Evolutionary conservation across 1,139 yeast species (phyloP).

Genomic region (Hansenula sp.): DNA sequence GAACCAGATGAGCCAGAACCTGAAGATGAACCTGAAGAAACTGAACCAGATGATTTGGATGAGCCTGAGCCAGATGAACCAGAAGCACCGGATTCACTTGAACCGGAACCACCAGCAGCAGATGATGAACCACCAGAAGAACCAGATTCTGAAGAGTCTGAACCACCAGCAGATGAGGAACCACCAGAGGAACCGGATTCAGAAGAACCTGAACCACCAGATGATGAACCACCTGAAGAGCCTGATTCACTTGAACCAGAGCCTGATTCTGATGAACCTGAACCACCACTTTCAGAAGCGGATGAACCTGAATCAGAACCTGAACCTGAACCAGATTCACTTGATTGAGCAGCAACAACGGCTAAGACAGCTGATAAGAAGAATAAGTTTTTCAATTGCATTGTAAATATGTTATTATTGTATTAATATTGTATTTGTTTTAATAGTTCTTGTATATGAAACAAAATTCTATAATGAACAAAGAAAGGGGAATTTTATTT

Average conservation of each 20-base stretch:
- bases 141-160: constrained; percentile 2
- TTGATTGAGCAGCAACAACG: constrained; percentile 2
- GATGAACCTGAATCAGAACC: constrained; percentile 1
- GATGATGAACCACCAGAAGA: constrained; percentile 1
- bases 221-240: background rate
- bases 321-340: constrained; percentile 1
- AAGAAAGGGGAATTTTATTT: background rate
- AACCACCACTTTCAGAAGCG: constrained; percentile 1
- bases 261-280: no score
- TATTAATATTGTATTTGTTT: background rate
- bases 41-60: background rate
- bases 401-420: background rate
- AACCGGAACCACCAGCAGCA: background rate
- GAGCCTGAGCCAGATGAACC: background rate
- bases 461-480: background rate
- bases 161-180: background rate
- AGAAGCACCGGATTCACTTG: background rate
- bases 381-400: constrained; percentile 1
- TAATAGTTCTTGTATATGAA: background rate
- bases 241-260: no score
- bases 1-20: constrained; percentile 1
- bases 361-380: background rate
- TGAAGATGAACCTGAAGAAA: background rate
- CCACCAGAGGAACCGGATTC: background rate
- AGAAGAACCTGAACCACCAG: constrained; percentile 1